phyloP scores from a whole-genome alignment of 176 grass and related monocot species.

The Hyparrhenia diplandra region DNA sequence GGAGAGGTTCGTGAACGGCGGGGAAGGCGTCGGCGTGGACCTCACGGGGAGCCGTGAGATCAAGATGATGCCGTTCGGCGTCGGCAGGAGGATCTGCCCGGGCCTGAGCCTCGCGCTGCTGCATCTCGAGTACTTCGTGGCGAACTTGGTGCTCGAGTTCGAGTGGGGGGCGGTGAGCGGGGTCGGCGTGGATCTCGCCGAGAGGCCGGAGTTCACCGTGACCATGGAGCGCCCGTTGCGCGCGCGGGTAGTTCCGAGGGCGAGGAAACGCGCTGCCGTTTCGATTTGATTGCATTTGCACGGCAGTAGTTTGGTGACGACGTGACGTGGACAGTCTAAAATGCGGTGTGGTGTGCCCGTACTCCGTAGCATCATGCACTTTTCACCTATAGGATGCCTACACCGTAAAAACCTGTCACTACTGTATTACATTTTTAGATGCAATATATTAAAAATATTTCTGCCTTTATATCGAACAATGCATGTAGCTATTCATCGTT shows the following conservation, averaged over 20 bases:
- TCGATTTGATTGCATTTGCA: background rate
- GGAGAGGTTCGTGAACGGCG: slow-evolving; percentile 23
- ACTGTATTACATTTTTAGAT: too few relatives aligned
- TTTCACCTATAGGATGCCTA: too few relatives aligned
- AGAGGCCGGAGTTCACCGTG: slow-evolving; percentile 46
- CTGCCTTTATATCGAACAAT: too few relatives aligned
- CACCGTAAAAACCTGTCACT: too few relatives aligned
- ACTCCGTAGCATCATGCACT: too few relatives aligned
- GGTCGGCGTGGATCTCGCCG: slow-evolving; percentile 22
- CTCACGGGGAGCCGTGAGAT: slow-evolving; percentile 33
- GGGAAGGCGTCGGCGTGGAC: slow-evolving; percentile 29
- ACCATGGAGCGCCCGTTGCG: slow-evolving; percentile 33
- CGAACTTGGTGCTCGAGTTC: slow-evolving; percentile 42
- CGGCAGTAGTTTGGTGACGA: too few relatives aligned
- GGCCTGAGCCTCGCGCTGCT: slow-evolving; percentile 31
- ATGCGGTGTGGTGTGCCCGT: too few relatives aligned
- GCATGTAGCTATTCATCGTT: too few relatives aligned
- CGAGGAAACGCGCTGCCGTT: background rate
- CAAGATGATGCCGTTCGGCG: slow-evolving; percentile 45
- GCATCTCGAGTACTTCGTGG: slow-evolving; percentile 42
- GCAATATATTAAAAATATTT: too few relatives aligned
- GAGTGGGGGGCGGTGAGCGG: slow-evolving; percentile 25
- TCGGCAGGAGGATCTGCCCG: slow-evolving; percentile 36
- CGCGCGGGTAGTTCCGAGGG: slow-evolving; percentile 16
- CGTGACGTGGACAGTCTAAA: too few relatives aligned